Conservation (phyloP, 306 rosid species). For the Prosopis cineraria region DNA sequence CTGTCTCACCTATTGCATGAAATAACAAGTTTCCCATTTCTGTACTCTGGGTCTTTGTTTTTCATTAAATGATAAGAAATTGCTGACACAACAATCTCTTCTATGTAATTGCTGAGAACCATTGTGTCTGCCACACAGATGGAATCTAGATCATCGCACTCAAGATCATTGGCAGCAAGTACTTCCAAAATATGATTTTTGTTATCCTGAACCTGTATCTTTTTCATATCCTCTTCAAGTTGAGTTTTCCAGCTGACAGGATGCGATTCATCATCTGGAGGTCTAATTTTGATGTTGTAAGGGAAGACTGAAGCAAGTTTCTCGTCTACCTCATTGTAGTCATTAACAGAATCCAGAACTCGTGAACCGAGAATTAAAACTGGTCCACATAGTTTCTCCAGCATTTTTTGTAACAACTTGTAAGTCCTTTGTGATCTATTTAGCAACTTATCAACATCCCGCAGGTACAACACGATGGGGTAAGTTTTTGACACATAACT, state of each 20-base stretch:
- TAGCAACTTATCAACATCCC: conserved; percentile 74
- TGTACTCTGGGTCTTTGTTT: conserved; percentile 84
- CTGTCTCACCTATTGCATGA: conserved; percentile 66
- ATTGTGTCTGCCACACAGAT: conserved; percentile 79
- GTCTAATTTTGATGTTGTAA: conserved; percentile 77
- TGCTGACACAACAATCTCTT: conserved; percentile 96
- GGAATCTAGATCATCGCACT: conserved; percentile 82
- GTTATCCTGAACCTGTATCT: conserved; percentile 90
- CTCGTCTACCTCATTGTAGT: conserved; percentile 65
- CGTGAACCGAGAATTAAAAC: conserved; percentile 87
- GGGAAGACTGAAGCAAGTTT: conserved; percentile 70
- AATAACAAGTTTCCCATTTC: conserved; percentile 86
- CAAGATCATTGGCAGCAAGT: conserved; percentile 91
- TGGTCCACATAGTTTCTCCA: conserved; percentile 75
- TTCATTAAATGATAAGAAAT: conserved; percentile 88
- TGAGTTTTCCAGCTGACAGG: conserved; percentile 91
- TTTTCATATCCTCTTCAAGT: conserved; percentile 89
- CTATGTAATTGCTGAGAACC: conserved; percentile 81
- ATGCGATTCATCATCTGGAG: conserved; percentile 83
- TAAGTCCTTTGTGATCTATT: conserved; percentile 67
- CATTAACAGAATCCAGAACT: conserved; percentile 56
- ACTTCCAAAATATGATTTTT: conserved; percentile 89
- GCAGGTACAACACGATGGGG: conserved; percentile 79
- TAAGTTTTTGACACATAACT: conserved; percentile 65
- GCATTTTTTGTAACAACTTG: conserved; percentile 81